phyloP scores from a whole-genome alignment of 1,139 yeast species.

The Candida pseudoviswanathii region DNA sequence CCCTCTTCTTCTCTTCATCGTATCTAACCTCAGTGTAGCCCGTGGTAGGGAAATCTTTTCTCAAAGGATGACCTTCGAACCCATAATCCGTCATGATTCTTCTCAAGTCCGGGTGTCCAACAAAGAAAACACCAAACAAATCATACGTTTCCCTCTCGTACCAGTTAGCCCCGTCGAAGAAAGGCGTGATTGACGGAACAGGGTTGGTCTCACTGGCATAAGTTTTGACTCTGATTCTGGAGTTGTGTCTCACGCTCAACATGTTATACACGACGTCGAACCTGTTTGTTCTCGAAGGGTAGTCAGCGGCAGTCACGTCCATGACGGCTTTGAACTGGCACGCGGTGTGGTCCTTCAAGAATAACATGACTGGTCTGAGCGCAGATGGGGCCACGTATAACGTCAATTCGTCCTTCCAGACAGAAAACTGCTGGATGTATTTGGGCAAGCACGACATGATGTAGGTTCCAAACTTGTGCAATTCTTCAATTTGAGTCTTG shows the following conservation, averaged over 20 bases:
- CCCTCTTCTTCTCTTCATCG: slow-evolving; percentile 89
- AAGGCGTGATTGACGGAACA: slow-evolving; percentile 73
- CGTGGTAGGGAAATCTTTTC: slow-evolving; percentile 92
- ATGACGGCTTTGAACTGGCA: slow-evolving; percentile 77
- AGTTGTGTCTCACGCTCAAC: slow-evolving; percentile 79
- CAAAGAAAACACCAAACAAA: slow-evolving; percentile 83
- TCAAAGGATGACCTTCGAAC: slow-evolving; percentile 87
- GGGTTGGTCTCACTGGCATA: slow-evolving; percentile 83
- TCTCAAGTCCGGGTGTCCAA: slow-evolving; percentile 87
- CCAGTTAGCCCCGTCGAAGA: slow-evolving; percentile 87
- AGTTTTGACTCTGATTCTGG: slow-evolving; percentile 87
- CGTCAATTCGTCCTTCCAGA: slow-evolving; percentile 89
- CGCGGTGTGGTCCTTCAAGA: slow-evolving; percentile 77
- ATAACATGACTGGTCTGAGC: slow-evolving; percentile 66
- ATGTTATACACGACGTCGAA: slow-evolving; percentile 87
- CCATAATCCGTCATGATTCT: slow-evolving; percentile 93
- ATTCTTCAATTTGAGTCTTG: slow-evolving; percentile 66
- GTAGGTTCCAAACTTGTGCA: slow-evolving; percentile 83
- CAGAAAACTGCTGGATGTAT: slow-evolving; percentile 79
- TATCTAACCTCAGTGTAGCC: slow-evolving; percentile 90
- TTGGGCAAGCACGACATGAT: slow-evolving; percentile 80
- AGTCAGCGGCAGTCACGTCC: slow-evolving; percentile 88
- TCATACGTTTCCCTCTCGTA: slow-evolving; percentile 88
- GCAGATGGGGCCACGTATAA: slow-evolving; percentile 78
- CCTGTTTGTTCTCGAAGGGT: slow-evolving; percentile 80